Evolutionary conservation across 257 asterid species (phyloP), one percentile per base, ranked within the genome.

Genomic region (Solanum appendiculatum): DNA sequence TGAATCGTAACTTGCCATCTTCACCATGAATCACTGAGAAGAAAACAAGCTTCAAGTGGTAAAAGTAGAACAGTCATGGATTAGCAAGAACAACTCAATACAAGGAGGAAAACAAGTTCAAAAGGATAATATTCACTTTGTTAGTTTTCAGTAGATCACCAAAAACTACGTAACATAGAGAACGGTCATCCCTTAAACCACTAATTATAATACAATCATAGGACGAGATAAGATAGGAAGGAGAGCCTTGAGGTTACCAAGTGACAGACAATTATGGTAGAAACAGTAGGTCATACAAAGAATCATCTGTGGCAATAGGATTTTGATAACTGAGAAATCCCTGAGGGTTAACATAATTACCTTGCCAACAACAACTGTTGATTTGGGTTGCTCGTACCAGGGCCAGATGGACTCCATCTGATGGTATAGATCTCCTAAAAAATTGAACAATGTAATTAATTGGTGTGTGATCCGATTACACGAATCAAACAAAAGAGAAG

Each of bases 321-420:
- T 37, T 73, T 21, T 73, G 51, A 37, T 37, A 37, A 37, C 31
- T 6, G 33, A 23, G 51, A 73, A 37, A 37, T 23, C 10, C 54
- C 20, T 0, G 27, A 37, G 51, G 82, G 82, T 21, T 37, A 37
- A 25, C 82, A 21, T 8, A 86, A 20, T 89, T 86, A 97, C 99
- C 99, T 97, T 68, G 99, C 99, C 88, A 97, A 91, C 90, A 97
- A 88, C 91, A 94, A 88, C 83, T 92, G 93, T 87, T 89, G 93
- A 90, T 93, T 97, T 36, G 99, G 98, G 89, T 97, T 94, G 95
- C 89, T 93, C 85, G 99, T 92, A 80, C 98, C 97, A 33, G 95
- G 92, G 48, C 99, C 99, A 34, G 97, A 92, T 73, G 99, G 99
- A 91, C 99, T 97, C 99, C 99, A 97, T 92, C 98, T 91, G 87